Conservation (phyloP, 2,329 filamentous ascomycete genomes). For the Tolypocladium tropicale region DNA sequence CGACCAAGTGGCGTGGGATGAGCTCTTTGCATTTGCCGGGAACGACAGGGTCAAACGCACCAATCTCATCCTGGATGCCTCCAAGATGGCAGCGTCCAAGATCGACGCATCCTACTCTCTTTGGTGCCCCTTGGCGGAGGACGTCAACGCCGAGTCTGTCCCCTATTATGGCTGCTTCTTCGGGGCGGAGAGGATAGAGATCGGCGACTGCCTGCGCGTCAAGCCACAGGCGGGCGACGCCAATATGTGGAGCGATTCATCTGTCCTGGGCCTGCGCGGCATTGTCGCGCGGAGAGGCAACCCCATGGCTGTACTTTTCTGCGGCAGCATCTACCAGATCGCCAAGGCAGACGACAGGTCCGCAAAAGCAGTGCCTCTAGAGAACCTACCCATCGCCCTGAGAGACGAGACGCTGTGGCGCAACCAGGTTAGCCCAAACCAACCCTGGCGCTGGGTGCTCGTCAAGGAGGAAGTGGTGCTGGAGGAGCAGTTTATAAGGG, state of each 20-base stretch:
- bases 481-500: slow-evolving; percentile 37
- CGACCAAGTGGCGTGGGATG: slow-evolving; percentile 32
- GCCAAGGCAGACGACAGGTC: slow-evolving; percentile 15
- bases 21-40: slow-evolving; percentile 19
- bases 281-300: slow-evolving; percentile 27
- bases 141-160: slow-evolving; percentile 19
- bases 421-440: slow-evolving; percentile 19
- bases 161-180: slow-evolving; percentile 39
- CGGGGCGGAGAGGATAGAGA: slow-evolving; percentile 37
- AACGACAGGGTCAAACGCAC: slow-evolving; percentile 28
- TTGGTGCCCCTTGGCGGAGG: slow-evolving; percentile 28
- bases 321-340: slow-evolving; percentile 28
- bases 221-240: slow-evolving; percentile 28
- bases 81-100: slow-evolving; percentile 38
- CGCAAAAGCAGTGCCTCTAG: slow-evolving; percentile 20
- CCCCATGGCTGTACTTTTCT: slow-evolving; percentile 27
- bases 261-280: slow-evolving; percentile 26
- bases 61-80: slow-evolving; percentile 35
- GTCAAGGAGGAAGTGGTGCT: slow-evolving; percentile 35
- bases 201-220: slow-evolving; percentile 38
- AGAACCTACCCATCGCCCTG: slow-evolving; percentile 30
- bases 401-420: slow-evolving; percentile 30
- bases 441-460: slow-evolving; percentile 27
- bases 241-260: slow-evolving; percentile 18
- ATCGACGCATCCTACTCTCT: slow-evolving; percentile 39